Evolutionary conservation across 306 rosid genomes (phyloP).

Genomic region (Elaeagnus macrophylla): DNA sequence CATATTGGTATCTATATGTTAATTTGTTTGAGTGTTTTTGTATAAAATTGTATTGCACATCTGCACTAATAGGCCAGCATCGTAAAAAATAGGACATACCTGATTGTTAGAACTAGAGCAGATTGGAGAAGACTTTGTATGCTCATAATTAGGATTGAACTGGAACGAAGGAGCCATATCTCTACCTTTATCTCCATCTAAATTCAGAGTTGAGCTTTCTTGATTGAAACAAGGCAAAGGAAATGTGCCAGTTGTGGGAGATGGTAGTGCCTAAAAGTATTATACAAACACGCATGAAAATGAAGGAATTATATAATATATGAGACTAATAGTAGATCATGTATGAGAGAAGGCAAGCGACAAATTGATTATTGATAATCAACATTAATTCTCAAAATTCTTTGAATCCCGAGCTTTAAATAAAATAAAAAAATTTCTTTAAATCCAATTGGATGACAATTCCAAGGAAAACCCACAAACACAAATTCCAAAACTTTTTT

Average conservation of each 20-base stretch:
- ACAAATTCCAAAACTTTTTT: no score
- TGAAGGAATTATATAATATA: neutral
- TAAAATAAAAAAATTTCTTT: no score
- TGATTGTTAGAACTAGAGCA: slow-evolving; percentile 29
- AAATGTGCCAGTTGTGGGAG: slow-evolving; percentile 81
- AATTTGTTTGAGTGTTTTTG: no score
- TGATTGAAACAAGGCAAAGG: slow-evolving; percentile 23
- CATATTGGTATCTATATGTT: no score
- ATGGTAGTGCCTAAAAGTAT: slow-evolving; percentile 48
- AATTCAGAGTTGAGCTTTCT: slow-evolving; percentile 23
- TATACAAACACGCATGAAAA: neutral
- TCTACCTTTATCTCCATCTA: slow-evolving; percentile 19
- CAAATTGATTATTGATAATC: slow-evolving; percentile 1
- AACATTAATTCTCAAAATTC: neutral
- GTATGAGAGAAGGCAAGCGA: neutral
- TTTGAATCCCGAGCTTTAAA: no score
- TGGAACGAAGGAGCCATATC: slow-evolving; percentile 22
- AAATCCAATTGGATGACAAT: no score
- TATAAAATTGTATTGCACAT: no score
- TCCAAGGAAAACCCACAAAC: no score
- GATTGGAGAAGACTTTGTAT: slow-evolving; percentile 19
- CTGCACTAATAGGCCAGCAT: no score
- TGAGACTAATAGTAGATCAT: no score
- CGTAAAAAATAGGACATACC: slow-evolving; percentile 25
- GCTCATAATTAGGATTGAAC: slow-evolving; percentile 18